Base-by-base conservation (phyloP, 495 filamentous ascomycete species). In the Thermochaetoides thermophila region DNA sequence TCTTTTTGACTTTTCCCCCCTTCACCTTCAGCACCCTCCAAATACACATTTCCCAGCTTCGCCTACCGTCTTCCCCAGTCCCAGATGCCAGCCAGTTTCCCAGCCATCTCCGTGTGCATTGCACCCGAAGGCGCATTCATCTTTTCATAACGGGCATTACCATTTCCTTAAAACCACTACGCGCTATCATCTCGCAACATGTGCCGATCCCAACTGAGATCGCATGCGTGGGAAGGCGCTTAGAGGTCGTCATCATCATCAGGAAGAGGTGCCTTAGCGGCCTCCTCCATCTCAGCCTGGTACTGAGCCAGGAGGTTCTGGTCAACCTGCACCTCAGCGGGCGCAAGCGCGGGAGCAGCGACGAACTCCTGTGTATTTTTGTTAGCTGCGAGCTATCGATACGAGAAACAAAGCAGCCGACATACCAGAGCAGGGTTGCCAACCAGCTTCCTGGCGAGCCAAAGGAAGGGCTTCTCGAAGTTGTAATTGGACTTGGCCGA, bases 401-500 rank as follows among this genome's bases (percentile, higher is more conserved):
- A 22, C 11, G 14, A 13, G 26, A 9, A 13, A 31, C 16, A 17
- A 35, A 7, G 15, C 2, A 11, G 15, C 13, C n/a, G 14, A 69
- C 81, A 47, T 69, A 94, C 85, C 57, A 99, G 65, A 44, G 64
- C 59, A 43, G 81, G 71, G 70, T 99, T 95, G 57, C 89, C 91
- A 40, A 94, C 91, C 29, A 96, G 74, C 76, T 99, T 96, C 53
- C 91, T 76, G 34, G 89, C 91, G 48, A 99, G 79, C 91, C 91
- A 99, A 41, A 99, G 76, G 81, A 99, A 99, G 40, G 91, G 91
- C 76, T 99, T 99, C 79, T 99, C 91, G 68, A 99, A 99, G 78
- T 99, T 99, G 71, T 99, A 99, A 69, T 99, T 99, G 48, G 85
- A 94, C 74, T 99, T 99, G 59, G 91, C 91, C 29, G 84, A 93